Base-by-base conservation (phyloP, 129 eudicot genomes). In the Escallonia herrerae region DNA sequence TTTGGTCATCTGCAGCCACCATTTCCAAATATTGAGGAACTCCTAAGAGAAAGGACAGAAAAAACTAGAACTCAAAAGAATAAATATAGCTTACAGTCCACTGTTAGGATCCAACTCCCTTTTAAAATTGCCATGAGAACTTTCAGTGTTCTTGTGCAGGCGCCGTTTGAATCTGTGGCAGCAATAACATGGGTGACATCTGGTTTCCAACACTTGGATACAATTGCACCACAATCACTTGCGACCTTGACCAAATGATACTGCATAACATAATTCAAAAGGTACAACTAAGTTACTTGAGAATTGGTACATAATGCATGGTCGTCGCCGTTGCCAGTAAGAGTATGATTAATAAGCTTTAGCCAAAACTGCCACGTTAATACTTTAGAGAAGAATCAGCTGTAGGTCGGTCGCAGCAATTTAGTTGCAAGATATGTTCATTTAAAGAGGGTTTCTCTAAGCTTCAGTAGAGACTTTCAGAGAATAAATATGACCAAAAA, bases 161-260 rank as follows among this genome's bases (percentile, higher is more conserved):
- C 95, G 58, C 98, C 98, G 48, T 71, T 76, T 69, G 74, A 81
- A 86, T 93, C 90, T 56, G 78, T 82, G 12, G 91, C 83, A 44
- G 99, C 96, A 69, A 93, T 86, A 13, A 93, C 90, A 69, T 93
- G 99, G 52, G 96, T 93, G 46, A 93, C 96, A 71, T 74, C 73
- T 15, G 90, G 82, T 41, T 66, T 83, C 87, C 91, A 93, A 61
- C 56, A 74, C 81, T 81, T 89, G 38, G 74, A 64, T 63, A 89
- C 83, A 40, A 79, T 69, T 14, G 84, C 95, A 53, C 93, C 96
- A 63, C 76, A 77, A 50, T 66, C 63, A 51, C 74, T 73, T 47
- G 95, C 96, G 72, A 89, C 89, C 42, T 89, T 73, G 63, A 69
- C 77, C 65, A 93, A 54, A 65, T 41, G 48, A 69, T 15, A 73